Percentiles rank a stretch among this genome's conserved stretches.
phyloP scores from a whole-genome alignment of 306 rosid species.

The Cucurbita ficifolia region DNA sequence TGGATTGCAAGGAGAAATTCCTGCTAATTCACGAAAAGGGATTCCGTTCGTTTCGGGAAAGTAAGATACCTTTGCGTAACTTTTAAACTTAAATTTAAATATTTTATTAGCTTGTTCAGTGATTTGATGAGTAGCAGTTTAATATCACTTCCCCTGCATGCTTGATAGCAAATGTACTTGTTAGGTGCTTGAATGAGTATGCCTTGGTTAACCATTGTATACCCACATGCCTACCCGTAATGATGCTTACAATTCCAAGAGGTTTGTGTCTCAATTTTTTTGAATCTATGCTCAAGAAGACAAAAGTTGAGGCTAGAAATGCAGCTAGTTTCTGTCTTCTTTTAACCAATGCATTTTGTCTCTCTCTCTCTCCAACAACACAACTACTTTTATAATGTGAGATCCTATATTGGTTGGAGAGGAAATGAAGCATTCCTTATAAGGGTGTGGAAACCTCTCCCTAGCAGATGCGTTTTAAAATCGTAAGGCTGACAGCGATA shows the following conservation, averaged over 20 bases:
- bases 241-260: not conserved
- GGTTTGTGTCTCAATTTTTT: not conserved
- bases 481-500: too few species aligned
- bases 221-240: not conserved
- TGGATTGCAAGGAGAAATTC: slow-evolving; percentile 88
- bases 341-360: not conserved
- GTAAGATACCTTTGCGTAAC: slow-evolving; percentile 32
- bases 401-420: too few species aligned
- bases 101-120: not conserved
- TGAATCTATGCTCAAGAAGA: not conserved
- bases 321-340: not conserved
- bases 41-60: slow-evolving; percentile 82
- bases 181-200: not conserved
- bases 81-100: not conserved
- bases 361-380: not conserved
- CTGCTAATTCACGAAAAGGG: slow-evolving; percentile 45
- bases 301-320: not conserved
- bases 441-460: too few species aligned
- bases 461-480: too few species aligned
- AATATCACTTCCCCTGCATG: not conserved
- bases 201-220: not conserved
- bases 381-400: not conserved
- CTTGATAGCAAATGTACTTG: not conserved
- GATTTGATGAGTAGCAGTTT: not conserved
- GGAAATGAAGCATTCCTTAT: too few species aligned